Conservation (phyloP, 129 eudicot genomes). For the Ambrosia artemisiifolia region DNA sequence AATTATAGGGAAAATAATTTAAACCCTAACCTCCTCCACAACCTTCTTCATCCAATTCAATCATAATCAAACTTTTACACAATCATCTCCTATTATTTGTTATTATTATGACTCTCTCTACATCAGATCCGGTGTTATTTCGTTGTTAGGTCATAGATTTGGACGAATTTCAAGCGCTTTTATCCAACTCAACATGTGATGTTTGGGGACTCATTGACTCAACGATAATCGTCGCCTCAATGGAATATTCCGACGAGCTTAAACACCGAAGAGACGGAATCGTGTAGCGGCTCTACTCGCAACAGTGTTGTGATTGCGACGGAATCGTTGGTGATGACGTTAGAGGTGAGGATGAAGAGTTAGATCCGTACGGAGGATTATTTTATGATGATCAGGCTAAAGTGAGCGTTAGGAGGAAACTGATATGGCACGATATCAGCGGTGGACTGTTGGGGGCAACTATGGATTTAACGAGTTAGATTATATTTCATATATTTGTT, state of each 20-base stretch:
- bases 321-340: neutral
- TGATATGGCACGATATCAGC: too few species aligned
- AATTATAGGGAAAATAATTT: too few species aligned
- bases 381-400: too few species aligned
- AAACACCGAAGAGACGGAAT: slow-evolving; percentile 53
- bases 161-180: slow-evolving; percentile 53
- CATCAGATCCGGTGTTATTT: neutral
- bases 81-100: neutral
- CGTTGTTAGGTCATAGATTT: slow-evolving; percentile 45
- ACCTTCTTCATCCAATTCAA: neutral
- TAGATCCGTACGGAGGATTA: too few species aligned
- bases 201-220: slow-evolving; percentile 70
- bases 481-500: too few species aligned
- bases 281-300: slow-evolving; percentile 50
- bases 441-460: too few species aligned
- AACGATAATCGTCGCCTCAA: slow-evolving; percentile 57
- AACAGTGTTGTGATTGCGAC: slow-evolving; percentile 42
- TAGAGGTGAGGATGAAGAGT: too few species aligned
- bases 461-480: too few species aligned
- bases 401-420: too few species aligned
- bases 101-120: neutral
- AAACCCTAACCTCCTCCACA: too few species aligned
- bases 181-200: slow-evolving; percentile 48
- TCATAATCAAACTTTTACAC: neutral
- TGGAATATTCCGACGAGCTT: slow-evolving; percentile 57